Evolutionary conservation across 208 protist genomes (phyloP), one percentile per base, ranked within the genome.

Genomic region (Acanthamoeba rhysodes): DNA sequence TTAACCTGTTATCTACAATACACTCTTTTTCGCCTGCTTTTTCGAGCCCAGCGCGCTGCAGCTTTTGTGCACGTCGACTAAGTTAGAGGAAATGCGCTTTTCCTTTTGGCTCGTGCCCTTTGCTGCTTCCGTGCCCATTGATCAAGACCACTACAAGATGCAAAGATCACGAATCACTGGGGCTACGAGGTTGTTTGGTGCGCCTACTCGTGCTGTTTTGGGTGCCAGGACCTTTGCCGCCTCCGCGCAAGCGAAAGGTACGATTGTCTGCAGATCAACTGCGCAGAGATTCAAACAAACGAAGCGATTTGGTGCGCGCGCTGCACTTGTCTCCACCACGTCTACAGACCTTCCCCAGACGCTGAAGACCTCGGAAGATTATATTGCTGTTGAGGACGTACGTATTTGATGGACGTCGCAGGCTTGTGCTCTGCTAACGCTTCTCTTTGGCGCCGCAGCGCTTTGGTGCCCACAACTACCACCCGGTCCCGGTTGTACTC

Each of bases 401-500:
- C 70, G 70, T 9, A 1, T 45, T 76, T 0, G 45, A 9, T 59
- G 53, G 53, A 6, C 5, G 53, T 57, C 53, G 53, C 53, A 0
- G 53, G 16, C 53, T 20, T 20, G 10, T 18, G 57, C 57, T 27
- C 57, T 18, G 24, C 20, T 64, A 27, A 64, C 20, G 57, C 57
- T 76, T 45, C 68, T 34, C 68, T 76, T 20, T 76, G 68, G 16
- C 22, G 5, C 12, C 50, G n/a, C 20, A 87, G 78, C 78, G 27
- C 78, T 98, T 96, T 95, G 96, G 95, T 45, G 97, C 97, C 10
- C 96, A 98, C 95, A 98, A 98, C 94, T 99, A 99, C 93, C 93
- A 96, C 29, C 98, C 98, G 41, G 95, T 99, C 18, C 98, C 98
- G 24, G 98, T 98, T 96, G 99, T 99, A 0, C 98, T 99, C 70